Base-by-base conservation (phyloP, 495 filamentous ascomycete species). In the Friedmanniomyces endolithicus region DNA sequence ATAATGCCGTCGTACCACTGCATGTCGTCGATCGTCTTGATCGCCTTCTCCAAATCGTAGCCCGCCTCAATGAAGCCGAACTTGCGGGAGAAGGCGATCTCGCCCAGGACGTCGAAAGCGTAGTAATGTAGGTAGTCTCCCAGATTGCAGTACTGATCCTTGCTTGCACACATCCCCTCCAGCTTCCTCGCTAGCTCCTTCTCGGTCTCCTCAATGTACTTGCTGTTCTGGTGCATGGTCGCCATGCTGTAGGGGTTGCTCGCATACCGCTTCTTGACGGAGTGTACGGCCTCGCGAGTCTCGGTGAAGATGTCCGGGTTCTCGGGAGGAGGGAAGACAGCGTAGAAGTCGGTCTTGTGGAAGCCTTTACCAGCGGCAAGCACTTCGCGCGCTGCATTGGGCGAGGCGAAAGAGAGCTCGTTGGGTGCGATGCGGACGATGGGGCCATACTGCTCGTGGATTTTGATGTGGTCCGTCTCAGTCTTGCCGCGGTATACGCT, bases 1-100 rank as follows among this genome's bases (percentile, higher is more conserved):
- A 80, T 67, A 48, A 79, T 71, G 23, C 75, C 76, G 52, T 79
- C 74, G 61, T 79, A 79, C 60, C 67, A 72, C 64, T 76, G 73
- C 59, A 70, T 73, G 41, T 74, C 68, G 58, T 79, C 76, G 46
- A 77, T 77, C 6, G 71, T 73, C 64, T 68, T 71, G 57, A 78
- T 75, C 8, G 76, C 74, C 43, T 69, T 58, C 48, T 82, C 78
- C 40, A 84, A 73, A 54, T 84, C 82, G 24, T 73, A 53, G 3
- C 75, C 78, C 8, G 76, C 70, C 20, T 72, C 71, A 1, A 87
- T 59, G 59, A 86, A 86, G 0, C 83, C 83, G 56, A 83, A 80
- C 6, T 70, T 74, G n/a, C 78, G 69, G 48, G 75, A 77, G 57
- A 82, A 87, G 0, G 81, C 82, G 14, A 86, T 73, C 63, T 81